These are phyloP conservation scores for Claviceps monticola DNA, from an alignment of 2,329 filamentous ascomycete genomes.

Conservation along the genomic window DNA sequence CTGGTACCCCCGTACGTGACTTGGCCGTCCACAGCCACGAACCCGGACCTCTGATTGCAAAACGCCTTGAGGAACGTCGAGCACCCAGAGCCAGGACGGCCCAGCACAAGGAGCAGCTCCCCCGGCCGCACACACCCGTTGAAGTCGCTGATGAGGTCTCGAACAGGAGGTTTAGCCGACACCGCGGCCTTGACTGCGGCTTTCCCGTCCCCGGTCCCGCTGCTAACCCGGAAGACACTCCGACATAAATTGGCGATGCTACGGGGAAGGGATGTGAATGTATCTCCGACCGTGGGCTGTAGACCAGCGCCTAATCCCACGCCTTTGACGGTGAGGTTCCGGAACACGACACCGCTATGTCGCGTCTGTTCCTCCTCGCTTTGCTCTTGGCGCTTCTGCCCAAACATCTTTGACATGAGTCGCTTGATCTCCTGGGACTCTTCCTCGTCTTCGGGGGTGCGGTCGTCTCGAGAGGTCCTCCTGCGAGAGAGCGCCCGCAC, in stretches of 20 bases:
- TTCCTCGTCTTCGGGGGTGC: conserved; percentile 21
- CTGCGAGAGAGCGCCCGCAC: conserved; percentile 34
- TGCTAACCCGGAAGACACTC: conserved; percentile 11
- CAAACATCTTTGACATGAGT: conserved; percentile 60
- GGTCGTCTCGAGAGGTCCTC: conserved; percentile 21
- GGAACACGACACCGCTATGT: conserved; percentile 57
- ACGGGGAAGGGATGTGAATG: conserved; percentile 39
- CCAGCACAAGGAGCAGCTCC: conserved; percentile 55
- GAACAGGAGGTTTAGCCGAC: conserved; percentile 39
- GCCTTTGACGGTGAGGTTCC: conserved; percentile 55
- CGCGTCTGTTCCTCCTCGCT: conserved; percentile 57
- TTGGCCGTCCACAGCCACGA: conserved; percentile 48
- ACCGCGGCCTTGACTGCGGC: conserved; percentile 33
- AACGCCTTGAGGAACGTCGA: conserved; percentile 59
- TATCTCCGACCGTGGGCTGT: conserved; percentile 45
- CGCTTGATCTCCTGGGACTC: conserved; percentile 39
- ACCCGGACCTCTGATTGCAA: conserved; percentile 53
- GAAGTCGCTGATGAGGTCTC: conserved; percentile 50
- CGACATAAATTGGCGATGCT: conserved; percentile 33
- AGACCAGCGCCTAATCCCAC: conserved; percentile 49
- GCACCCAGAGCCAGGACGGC: conserved; percentile 54
- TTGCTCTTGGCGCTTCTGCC: conserved; percentile 45
- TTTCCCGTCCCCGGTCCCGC: no score
- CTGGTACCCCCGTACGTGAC: conserved; percentile 45
- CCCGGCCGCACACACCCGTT: conserved; percentile 58